Percentiles rank a stretch among this genome's conserved stretches.
These are phyloP conservation scores for Fusarium albosuccineum DNA, from an alignment of 2,329 filamentous ascomycete genomes.

Conservation along the genomic window DNA sequence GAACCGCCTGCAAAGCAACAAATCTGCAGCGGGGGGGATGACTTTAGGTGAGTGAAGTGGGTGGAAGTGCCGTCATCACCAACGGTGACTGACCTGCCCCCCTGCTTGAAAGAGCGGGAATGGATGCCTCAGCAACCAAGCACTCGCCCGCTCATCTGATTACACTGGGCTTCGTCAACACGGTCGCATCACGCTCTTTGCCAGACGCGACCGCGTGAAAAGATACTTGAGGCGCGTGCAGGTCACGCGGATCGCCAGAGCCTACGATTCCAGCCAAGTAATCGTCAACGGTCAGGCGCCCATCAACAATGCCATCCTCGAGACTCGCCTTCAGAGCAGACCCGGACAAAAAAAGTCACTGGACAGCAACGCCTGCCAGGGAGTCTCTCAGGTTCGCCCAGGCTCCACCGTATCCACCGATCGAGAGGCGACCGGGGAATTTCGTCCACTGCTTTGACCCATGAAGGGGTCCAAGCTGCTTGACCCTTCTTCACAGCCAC, in stretches of 20 bases:
- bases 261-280: constrained; percentile 11
- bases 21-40: constrained; percentile 16
- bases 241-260: constrained; percentile 33
- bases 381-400: constrained; percentile 35
- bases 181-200: constrained; percentile 36
- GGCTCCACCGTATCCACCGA: constrained; percentile 20
- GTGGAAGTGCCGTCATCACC: constrained; percentile 36
- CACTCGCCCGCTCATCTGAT: constrained; percentile 27
- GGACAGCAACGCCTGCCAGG: constrained; percentile 38
- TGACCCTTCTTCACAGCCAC: background rate
- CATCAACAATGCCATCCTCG: constrained; percentile 16
- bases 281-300: constrained; percentile 36
- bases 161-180: constrained; percentile 26
- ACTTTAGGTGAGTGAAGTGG: constrained; percentile 5
- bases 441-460: background rate
- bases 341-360: constrained; percentile 40
- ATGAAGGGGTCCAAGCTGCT: too few relatives aligned
- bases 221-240: constrained; percentile 21
- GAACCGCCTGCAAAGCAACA: constrained; percentile 24
- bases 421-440: background rate
- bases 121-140: constrained; percentile 46
- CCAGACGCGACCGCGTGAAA: constrained; percentile 37
- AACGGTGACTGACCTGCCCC: constrained; percentile 17
- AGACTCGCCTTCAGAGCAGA: constrained; percentile 30
- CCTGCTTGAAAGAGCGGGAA: constrained; percentile 30